Evolutionary conservation across 257 asterid genomes (phyloP), one percentile per base, ranked within the genome.

Genomic region (Solanum chilense): DNA sequence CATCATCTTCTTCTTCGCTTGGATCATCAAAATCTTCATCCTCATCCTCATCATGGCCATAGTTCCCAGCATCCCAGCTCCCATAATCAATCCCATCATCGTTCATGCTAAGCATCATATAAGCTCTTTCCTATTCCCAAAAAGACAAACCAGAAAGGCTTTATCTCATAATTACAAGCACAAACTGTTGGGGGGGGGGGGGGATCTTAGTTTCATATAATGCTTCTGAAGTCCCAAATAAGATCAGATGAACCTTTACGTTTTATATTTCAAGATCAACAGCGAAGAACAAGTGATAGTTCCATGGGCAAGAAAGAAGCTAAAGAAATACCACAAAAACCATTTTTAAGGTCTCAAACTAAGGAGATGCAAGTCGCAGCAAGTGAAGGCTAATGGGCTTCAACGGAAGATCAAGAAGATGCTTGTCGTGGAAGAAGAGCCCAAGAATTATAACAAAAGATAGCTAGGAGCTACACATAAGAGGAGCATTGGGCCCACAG

Each of bases 91-190:
- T 92, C 62, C 88, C 92, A 27, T 86, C 91, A 56, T 90, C 93
- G 84, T 93, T 92, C 96, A 94, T 94, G 82, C 93, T 92, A 91
- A 97, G 89, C 98, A 95, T 94, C 98, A 94, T 91, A 89, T 95
- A 95, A 76, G 98, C 99, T 89, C 98, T 93, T 91, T 97, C 99
- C 99, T 95, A 87, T 83, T 85, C 85, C 88, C 89, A 15, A 74
- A 39, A 12, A 60, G 27, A 75, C 8, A 45, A 87, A 87, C 39
- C 82, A 85, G 2, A 85, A 45, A 47, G 37, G 68, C 44, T 33
- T 49, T 60, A 81, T 52, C 44, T 81, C 85, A 81, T 81, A 47
- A 47, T 81, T 81, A 81, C 18, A 81, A 81, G 85, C 7, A 31
- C 60, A 49, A 25, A 81, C 12, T 11, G n/a, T 16, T 18, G 64